Evolutionary conservation across 2,329 filamentous ascomycete species (phyloP), one percentile per base, ranked within the genome.

Genomic region (Septoria petroselini): DNA sequence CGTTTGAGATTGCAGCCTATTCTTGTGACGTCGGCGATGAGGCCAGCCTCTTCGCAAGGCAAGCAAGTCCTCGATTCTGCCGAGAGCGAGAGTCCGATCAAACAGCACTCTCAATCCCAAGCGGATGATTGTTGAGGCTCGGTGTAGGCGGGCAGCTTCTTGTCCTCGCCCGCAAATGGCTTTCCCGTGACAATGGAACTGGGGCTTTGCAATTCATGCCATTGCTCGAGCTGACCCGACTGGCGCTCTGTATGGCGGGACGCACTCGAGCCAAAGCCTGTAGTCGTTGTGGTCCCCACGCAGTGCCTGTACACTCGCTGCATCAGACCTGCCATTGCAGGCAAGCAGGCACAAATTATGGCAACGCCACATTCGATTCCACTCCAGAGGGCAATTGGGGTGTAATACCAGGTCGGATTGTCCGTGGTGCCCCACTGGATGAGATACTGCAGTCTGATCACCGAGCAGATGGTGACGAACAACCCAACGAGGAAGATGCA

Each of bases 321-420:
- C 2, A 42, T 15, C 6, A 55, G 45, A 11, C 53, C 53, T 3
- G 54, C 54, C 7, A 59, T 48, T 3, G 45, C 42, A 0, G 56
- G 58, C 18, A 60, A 41, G 27, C 58, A 60, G 3, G 58, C 56
- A 34, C 58, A 60, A 18, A 58, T 31, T 15, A 58, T 41, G 2
- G 48, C 49, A 5, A 55, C 29, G 11, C 48, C 50, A 47, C 51
- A 50, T 17, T 60, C 58, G 30, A 60, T 43, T 3, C 34, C 33
- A 27, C 46, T 50, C 58, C 56, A 60, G 15, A 58, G 31, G 1
- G 45, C 48, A 14, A 58, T 41, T 11, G 41, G 14, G 41, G 46
- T 54, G 52, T 55, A 57, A 37, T 51, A 33, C 42, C 43, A 58
- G 2, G 52, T 58, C 0, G 50, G 41, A n/a, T 60, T 60, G 3